Conservation (phyloP, 768 basidiomycete species). For the Suillus sp. region DNA sequence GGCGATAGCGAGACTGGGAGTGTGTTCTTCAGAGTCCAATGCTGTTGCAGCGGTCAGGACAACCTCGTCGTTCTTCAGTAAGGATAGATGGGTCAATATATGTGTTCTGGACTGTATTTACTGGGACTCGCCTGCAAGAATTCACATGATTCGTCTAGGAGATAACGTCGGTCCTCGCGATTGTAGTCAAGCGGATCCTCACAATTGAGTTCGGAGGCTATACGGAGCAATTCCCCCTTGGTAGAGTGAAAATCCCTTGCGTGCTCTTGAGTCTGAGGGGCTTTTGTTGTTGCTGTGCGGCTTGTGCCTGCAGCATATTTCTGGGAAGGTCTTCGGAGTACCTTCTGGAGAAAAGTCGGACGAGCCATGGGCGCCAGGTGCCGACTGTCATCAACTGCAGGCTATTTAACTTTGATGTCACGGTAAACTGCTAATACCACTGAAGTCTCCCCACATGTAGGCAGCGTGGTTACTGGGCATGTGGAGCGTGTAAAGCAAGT, state of each 20-base stretch:
- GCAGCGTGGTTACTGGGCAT: background rate
- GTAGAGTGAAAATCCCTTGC: conserved; percentile 53
- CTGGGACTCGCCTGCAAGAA: conserved; percentile 22
- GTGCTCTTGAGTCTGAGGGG: conserved; percentile 5
- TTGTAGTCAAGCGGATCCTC: conserved; percentile 7
- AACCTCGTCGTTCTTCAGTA: background rate
- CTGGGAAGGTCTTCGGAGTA: conserved; percentile 68
- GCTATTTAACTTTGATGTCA: conserved; percentile 3
- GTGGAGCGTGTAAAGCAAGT: conserved; percentile 12
- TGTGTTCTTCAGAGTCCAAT: background rate
- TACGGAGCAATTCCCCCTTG: conserved; percentile 51
- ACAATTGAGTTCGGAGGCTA: conserved; percentile 33
- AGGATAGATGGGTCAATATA: conserved; percentile 13
- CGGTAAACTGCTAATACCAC: background rate
- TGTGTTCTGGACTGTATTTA: conserved; percentile 1
- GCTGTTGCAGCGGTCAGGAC: background rate
- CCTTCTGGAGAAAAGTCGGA: conserved; percentile 58
- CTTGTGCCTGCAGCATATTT: conserved; percentile 42
- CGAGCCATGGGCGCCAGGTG: conserved; percentile 43
- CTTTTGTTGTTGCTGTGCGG: background rate
- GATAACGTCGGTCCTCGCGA: background rate
- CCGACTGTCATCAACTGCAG: background rate
- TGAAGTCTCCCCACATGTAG: background rate
- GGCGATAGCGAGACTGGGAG: background rate
- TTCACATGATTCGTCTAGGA: conserved; percentile 18